Evolutionary conservation across 2,329 filamentous ascomycete genomes (phyloP).

Genomic region (Chaetomium olivaceum): DNA sequence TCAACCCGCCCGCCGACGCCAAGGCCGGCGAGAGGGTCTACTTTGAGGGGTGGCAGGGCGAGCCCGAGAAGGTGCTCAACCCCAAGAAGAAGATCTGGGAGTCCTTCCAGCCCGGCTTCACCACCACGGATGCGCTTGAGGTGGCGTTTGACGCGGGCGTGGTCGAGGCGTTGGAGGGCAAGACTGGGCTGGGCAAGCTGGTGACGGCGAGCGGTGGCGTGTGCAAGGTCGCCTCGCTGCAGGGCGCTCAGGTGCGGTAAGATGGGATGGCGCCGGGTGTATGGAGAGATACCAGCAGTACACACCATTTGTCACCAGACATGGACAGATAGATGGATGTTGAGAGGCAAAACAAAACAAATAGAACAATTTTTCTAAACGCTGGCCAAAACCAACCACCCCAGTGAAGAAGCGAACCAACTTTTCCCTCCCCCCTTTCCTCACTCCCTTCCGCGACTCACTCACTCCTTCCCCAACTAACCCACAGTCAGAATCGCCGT

Average conservation of each 20-base stretch:
- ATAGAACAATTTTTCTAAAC: conserved; percentile 7
- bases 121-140: conserved; percentile 76
- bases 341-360: background rate
- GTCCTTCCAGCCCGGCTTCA: conserved; percentile 93
- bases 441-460: background rate
- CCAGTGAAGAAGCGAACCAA: background rate
- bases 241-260: conserved; percentile 81
- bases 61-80: conserved; percentile 91
- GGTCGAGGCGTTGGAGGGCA: conserved; percentile 71
- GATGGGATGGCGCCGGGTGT: background rate
- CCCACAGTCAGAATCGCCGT: background rate
- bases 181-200: conserved; percentile 66
- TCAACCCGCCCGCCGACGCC: conserved; percentile 74
- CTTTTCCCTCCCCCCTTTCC: background rate
- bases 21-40: conserved; percentile 83
- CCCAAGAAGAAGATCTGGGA: conserved; percentile 99
- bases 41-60: conserved; percentile 93
- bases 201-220: conserved; percentile 75
- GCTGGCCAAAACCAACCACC: background rate
- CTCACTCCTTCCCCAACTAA: background rate
- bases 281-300: background rate
- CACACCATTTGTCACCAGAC: background rate
- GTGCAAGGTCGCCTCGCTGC: conserved; percentile 81
- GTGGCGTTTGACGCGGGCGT: conserved; percentile 81
- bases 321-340: background rate